Percentiles rank a stretch among this genome's conserved stretches.
These are phyloP conservation scores for Coemansia sp. DNA, from an alignment of 192 early-diverging fungal genomes.

Conservation along the genomic window DNA sequence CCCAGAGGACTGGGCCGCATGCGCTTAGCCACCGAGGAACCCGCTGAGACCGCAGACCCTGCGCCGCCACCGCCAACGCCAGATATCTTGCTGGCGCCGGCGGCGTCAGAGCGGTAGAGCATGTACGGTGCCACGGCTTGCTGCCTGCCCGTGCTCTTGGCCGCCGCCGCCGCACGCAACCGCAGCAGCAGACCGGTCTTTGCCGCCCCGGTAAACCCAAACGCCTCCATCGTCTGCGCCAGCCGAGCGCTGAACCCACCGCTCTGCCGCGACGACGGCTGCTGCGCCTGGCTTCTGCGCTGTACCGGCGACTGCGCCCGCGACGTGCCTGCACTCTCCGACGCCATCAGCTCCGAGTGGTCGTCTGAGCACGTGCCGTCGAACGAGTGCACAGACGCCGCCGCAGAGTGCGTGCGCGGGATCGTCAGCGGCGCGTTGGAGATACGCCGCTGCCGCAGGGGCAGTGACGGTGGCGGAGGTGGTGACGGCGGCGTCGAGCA, in stretches of 20 bases:
- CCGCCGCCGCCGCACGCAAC: constrained; percentile 45
- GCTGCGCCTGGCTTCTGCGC: not conserved
- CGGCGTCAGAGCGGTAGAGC: constrained; percentile 18
- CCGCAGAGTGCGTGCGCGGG: constrained; percentile 23
- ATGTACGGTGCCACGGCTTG: constrained; percentile 49
- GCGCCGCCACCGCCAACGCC: no score
- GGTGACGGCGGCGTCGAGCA: constrained; percentile 48
- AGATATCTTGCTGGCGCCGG: no score
- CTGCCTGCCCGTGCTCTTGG: constrained; percentile 42
- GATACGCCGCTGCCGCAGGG: constrained; percentile 22
- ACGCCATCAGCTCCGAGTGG: not conserved
- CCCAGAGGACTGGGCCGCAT: constrained; percentile 5
- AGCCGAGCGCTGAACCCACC: constrained; percentile 44
- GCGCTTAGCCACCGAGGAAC: not conserved
- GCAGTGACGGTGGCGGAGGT: constrained; percentile 32
- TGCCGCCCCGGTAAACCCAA: constrained; percentile 44
- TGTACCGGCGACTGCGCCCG: constrained; percentile 5
- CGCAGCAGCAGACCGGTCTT: constrained; percentile 44
- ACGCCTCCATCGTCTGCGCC: constrained; percentile 51
- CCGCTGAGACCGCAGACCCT: no score
- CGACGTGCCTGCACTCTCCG: not conserved
- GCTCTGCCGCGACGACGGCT: constrained; percentile 7
- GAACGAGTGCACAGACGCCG: constrained; percentile 3
- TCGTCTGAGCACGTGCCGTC: not conserved
- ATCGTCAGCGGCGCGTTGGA: constrained; percentile 24